Evolutionary conservation across 805 yeast genomes (phyloP), one percentile per base, ranked within the genome.

Genomic region (Saturnispora bothae): DNA sequence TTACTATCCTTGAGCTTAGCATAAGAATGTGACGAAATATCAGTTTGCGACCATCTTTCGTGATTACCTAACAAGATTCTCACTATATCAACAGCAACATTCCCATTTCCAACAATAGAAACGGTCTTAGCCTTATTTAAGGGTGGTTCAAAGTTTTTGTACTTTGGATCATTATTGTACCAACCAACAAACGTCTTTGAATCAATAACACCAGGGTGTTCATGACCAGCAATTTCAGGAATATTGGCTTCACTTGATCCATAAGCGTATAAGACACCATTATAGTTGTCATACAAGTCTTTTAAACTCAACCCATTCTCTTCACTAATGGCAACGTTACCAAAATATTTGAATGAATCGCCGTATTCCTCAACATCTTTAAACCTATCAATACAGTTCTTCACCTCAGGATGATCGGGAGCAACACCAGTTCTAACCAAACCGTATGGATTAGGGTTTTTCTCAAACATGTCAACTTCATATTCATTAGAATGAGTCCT

Each of bases 351-450:
- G 49, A 78, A 73, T 2, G 57, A 48, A 5, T 28, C 34, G 4
- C 32, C 32, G 12, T 20, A 42, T 10, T 59, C 54, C 10, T 53
- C 48, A 17, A 43, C 49, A 18, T 78, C 76, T 8, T 68, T 69
- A 53, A 92, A 80, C 37, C 86, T 77, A 15, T 81, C 81, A 55
- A 78, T 68, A 64, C 92, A 82, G 43, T 77, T 77, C 56, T 88
- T 89, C 23, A 92, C 97, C 51, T 92, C 97, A 0, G 96, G 95
- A 59, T 92, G 53, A 59, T 92, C 99, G 2, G 99, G 99, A 0
- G 98, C 96, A n/a, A 92, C 97, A 1, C 99, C 99, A 54, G 73
- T 88, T 26, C 99, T 61, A 30, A 88, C 77, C 25, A 92, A 66
- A 0, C 99, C 99, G 61, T 71, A 89, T 0, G 98, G 98, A 5